phyloP scores from a whole-genome alignment of 495 filamentous ascomycete genomes.

The Jackrogersella multiformis region DNA sequence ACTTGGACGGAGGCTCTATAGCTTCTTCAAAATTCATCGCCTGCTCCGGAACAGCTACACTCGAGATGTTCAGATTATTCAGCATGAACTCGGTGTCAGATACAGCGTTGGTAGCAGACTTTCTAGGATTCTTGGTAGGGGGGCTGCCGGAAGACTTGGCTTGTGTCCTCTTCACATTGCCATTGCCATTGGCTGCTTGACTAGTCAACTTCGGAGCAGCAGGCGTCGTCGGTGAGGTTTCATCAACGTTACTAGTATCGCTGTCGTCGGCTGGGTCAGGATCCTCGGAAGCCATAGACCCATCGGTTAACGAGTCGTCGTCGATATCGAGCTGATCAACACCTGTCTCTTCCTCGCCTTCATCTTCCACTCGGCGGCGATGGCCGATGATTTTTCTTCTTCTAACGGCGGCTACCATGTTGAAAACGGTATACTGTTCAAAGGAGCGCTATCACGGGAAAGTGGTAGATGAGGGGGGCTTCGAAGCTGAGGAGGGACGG shows the following conservation, averaged over 20 bases:
- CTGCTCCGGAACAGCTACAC: conserved; percentile 61
- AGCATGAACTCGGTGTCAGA: conserved; percentile 89
- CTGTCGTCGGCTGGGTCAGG: conserved; percentile 82
- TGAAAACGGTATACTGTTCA: conserved; percentile 31
- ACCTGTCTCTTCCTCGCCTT: conserved; percentile 77
- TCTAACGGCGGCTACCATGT: conserved; percentile 68
- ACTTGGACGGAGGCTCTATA: conserved; percentile 45
- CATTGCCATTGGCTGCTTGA: conserved; percentile 53
- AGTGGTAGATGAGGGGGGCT: conserved; percentile 3
- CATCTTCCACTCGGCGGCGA: conserved; percentile 81
- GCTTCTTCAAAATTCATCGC: conserved; percentile 75
- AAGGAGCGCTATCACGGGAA: conserved; percentile 18
- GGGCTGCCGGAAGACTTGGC: conserved; percentile 42
- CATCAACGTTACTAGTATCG: conserved; percentile 74
- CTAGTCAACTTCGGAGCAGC: conserved; percentile 50
- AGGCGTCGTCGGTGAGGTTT: conserved; percentile 62
- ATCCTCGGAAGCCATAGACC: conserved; percentile 76
- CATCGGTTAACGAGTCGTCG: conserved; percentile 86
- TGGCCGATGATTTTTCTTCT: conserved; percentile 79
- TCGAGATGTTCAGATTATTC: conserved; percentile 77
- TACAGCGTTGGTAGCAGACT: conserved; percentile 49
- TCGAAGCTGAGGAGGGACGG: conserved; percentile 14
- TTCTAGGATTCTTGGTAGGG: conserved; percentile 50
- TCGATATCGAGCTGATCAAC: conserved; percentile 72
- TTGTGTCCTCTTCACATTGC: conserved; percentile 50